Evolutionary conservation across 148 eudicot species (phyloP), one percentile per base, ranked within the genome.

Genomic region (Talinum fruticosum): DNA sequence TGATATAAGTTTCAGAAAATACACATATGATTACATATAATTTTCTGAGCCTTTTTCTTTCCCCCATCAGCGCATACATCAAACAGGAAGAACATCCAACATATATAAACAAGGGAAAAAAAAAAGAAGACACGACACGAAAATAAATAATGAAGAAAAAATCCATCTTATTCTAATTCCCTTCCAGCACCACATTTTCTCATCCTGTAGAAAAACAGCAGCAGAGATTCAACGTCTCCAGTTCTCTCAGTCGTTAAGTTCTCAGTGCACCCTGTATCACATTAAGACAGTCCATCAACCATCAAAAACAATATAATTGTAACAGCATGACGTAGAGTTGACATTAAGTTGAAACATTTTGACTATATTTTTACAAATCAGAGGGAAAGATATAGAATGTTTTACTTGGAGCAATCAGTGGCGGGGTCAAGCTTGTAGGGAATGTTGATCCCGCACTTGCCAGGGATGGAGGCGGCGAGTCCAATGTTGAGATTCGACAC

Each of bases 371-470:
- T n/a, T n/a, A n/a, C 7, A 37, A 7, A n/a, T n/a, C 41, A 3
- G 41, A 8, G 7, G 47, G 47, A 8, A 41, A 41, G 14, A n/a
- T n/a, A 1, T 12, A 41, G 12, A 41, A 14, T 8, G 2, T 14
- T 8, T 41, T 78, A 86, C 86, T 71, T 71, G 77, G 74, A 14
- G 79, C 88, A 86, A 76, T 86, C 88, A n/a, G 74, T 83, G 51
- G 69, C 10, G 14, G 83, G 84, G 76, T 85, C 85, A 66, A 86
- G 79, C 70, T 76, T 79, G 75, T 80, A 86, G 29, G 84, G 80
- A 38, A 86, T 65, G 36, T 76, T 72, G 66, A 83, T 79, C 34
- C 84, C 79, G 35, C 88, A 86, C 71, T 71, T 78, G 23, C 80
- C 37, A 65, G 88, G 85, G 59, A 85, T 59, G 1, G 78, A 35